These are phyloP conservation scores for Solanum habrochaites DNA, from an alignment of 257 asterid genomes.

Conservation along the genomic window DNA sequence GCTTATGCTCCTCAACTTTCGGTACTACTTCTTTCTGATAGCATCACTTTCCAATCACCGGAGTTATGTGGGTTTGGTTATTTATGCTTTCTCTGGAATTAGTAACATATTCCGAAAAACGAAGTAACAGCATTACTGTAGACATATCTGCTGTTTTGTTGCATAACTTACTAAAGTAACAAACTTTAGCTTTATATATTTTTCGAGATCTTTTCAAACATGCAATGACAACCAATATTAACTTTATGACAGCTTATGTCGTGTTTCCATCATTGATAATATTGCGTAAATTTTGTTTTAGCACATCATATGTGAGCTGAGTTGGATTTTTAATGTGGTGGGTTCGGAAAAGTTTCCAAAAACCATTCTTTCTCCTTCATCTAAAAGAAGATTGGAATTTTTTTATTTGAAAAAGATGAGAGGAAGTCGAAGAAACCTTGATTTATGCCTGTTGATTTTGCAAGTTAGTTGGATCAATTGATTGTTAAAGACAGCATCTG, in stretches of 20 bases:
- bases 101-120: neutral
- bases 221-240: neutral
- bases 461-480: neutral
- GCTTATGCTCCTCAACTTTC: slow-evolving; percentile 30
- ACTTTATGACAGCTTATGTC: neutral
- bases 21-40: slow-evolving; percentile 11
- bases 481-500: neutral
- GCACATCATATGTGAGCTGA: neutral
- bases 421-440: neutral
- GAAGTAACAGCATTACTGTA: neutral
- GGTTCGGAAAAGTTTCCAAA: neutral
- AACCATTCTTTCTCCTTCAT: neutral
- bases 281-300: neutral
- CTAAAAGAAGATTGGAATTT: neutral
- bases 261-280: neutral
- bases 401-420: neutral
- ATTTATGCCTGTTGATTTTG: neutral
- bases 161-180: neutral
- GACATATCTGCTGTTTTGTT: neutral
- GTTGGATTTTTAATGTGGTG: neutral
- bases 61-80: neutral
- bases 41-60: neutral
- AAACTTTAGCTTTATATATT: neutral
- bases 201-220: neutral
- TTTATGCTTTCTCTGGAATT: neutral